phyloP scores from a whole-genome alignment of 2,329 filamentous ascomycete species.

The Fusarium oligoseptatum region DNA sequence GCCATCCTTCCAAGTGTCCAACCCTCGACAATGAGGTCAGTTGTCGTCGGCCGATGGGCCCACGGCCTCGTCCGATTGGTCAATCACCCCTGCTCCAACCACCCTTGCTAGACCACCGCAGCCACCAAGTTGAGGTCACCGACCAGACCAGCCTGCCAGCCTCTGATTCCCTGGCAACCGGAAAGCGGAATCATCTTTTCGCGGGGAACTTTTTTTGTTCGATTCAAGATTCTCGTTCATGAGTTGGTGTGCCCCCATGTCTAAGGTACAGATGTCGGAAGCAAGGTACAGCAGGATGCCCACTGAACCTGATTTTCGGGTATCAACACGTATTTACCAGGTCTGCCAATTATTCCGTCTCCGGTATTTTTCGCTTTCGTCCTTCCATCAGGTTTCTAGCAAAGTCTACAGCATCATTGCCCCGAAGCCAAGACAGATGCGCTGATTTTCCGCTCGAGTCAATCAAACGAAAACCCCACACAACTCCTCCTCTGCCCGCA shows the following conservation, averaged over 20 bases:
- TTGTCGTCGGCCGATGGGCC: slow-evolving; percentile 37
- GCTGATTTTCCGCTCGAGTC: slow-evolving; percentile 11
- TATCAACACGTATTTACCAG: background rate
- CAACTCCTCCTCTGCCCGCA: slow-evolving; percentile 14
- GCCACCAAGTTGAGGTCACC: slow-evolving; percentile 26
- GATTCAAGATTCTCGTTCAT: slow-evolving; percentile 17
- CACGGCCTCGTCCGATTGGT: slow-evolving; percentile 36
- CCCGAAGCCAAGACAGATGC: slow-evolving; percentile 11
- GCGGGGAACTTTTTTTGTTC: slow-evolving; percentile 33
- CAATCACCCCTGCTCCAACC: slow-evolving; percentile 28
- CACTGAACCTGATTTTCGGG: slow-evolving; percentile 1
- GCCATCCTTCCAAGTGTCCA: slow-evolving; percentile 15
- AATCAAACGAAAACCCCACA: slow-evolving; percentile 21
- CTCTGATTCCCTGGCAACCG: slow-evolving; percentile 39
- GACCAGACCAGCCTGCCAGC: slow-evolving; percentile 13
- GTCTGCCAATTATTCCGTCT: background rate
- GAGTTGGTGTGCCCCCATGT: slow-evolving; percentile 26
- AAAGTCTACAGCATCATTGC: slow-evolving; percentile 15
- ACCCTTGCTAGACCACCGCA: slow-evolving; percentile 27
- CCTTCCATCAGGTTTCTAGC: slow-evolving; percentile 31
- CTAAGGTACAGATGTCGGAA: slow-evolving; percentile 18
- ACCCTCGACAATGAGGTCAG: slow-evolving; percentile 41
- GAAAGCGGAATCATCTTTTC: slow-evolving; percentile 33
- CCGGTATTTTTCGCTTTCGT: slow-evolving; percentile 14
- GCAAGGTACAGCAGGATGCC: slow-evolving; percentile 1